Percentiles rank a stretch among this genome's conserved stretches.
These are phyloP conservation scores for Colletotrichum camelliae DNA, from an alignment of 2,329 filamentous ascomycete genomes.

Conservation along the genomic window DNA sequence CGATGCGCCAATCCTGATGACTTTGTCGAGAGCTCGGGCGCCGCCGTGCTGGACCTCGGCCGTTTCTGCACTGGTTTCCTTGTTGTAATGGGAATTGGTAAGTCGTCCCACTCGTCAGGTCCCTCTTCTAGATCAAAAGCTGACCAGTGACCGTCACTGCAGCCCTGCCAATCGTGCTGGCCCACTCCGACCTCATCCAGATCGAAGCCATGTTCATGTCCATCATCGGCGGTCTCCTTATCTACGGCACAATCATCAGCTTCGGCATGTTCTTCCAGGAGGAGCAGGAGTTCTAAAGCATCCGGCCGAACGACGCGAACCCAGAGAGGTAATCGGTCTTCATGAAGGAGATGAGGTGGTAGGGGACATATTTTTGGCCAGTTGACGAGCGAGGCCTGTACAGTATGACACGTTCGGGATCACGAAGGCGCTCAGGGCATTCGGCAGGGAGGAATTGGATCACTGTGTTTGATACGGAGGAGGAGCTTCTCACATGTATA, in stretches of 20 bases:
- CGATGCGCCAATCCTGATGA: conserved; percentile 92
- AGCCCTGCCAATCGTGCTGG: conserved; percentile 89
- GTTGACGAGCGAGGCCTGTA: conserved; percentile 6
- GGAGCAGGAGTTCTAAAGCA: conserved; percentile 85
- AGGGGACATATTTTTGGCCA: neutral
- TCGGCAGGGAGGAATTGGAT: neutral
- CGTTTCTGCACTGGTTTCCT: conserved; percentile 94
- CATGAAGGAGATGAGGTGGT: neutral
- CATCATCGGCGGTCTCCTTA: conserved; percentile 87
- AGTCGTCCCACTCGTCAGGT: conserved; percentile 40
- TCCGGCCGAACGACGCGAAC: neutral
- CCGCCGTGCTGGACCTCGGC: conserved; percentile 88
- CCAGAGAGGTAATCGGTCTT: neutral
- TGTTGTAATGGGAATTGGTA: conserved; percentile 97
- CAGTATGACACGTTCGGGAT: conserved; percentile 12
- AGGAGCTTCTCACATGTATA: conserved; percentile 8
- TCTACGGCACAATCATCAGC: conserved; percentile 97
- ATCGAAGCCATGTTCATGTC: conserved; percentile 94
- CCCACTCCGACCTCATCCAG: conserved; percentile 84
- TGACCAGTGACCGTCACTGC: conserved; percentile 14
- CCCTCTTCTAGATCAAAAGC: neutral
- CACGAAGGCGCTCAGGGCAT: conserved; percentile 14
- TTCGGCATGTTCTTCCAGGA: conserved; percentile 99
- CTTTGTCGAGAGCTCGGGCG: conserved; percentile 86
- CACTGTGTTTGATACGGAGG: neutral